A percentile compares a stretch with the other conserved stretches of the same genome.
Evolutionary conservation across 768 basidiomycete species (phyloP).

Genomic region (Sistotremastrum suecicum): DNA sequence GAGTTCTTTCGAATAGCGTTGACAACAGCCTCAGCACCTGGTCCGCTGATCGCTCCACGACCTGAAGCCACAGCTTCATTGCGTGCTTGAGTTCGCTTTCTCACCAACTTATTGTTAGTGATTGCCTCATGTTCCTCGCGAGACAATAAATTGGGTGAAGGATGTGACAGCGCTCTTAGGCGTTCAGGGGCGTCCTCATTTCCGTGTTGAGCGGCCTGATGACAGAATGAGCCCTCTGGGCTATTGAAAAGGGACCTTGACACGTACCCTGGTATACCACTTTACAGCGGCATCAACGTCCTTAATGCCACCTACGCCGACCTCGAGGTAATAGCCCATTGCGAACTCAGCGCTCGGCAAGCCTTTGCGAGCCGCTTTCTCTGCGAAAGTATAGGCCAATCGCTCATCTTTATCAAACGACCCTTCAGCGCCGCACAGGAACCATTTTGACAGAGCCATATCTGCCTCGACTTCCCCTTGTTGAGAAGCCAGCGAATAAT

Average conservation of each 20-base stretch:
- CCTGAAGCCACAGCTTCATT: slow-evolving; percentile 6
- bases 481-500: slow-evolving; percentile 72
- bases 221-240: neutral
- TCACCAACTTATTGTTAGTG: slow-evolving; percentile 67
- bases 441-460: slow-evolving; percentile 97
- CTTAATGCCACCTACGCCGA: slow-evolving; percentile 68
- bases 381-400: slow-evolving; percentile 80
- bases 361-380: slow-evolving; percentile 66
- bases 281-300: slow-evolving; percentile 47
- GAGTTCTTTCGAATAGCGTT: slow-evolving; percentile 44
- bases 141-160: slow-evolving; percentile 50
- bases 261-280: slow-evolving; percentile 63
- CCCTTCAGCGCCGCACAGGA: slow-evolving; percentile 71
- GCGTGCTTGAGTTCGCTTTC: slow-evolving; percentile 61
- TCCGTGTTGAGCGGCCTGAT: slow-evolving; percentile 59
- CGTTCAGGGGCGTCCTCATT: slow-evolving; percentile 73
- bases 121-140: slow-evolving; percentile 68
- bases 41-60: slow-evolving; percentile 13
- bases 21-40: slow-evolving; percentile 24
- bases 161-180: slow-evolving; percentile 49
- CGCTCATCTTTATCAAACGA: slow-evolving; percentile 78
- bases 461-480: slow-evolving; percentile 87
- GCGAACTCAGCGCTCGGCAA: slow-evolving; percentile 83
- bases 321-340: slow-evolving; percentile 89
- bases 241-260: slow-evolving; percentile 3